Base-by-base conservation (phyloP, 257 asterid genomes). In the Scutellaria baicalensis region DNA sequence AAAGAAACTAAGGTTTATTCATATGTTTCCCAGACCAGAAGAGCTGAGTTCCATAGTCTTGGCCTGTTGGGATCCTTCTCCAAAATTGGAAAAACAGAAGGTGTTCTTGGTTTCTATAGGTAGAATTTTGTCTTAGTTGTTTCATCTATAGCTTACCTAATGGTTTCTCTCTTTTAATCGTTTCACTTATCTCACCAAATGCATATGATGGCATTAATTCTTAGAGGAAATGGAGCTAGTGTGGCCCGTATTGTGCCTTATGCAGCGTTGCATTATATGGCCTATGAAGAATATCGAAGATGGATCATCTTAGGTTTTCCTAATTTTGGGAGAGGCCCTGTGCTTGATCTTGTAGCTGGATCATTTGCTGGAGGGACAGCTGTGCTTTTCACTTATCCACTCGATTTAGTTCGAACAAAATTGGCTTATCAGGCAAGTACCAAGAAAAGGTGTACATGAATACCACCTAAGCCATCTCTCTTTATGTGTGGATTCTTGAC, bases 301-400 rank as follows among this genome's bases (percentile, higher is more conserved):
- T 88, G 88, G 98, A 90, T 93, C 70, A 88, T 88, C 59, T 72
- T 78, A 60, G 89, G 86, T 12, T 78, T 84, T 72, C 97, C 97
- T 8, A 81, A 76, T 5, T 36, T 78, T 20, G 82, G 87, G 17
- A 87, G 84, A 79, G 98, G 98, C 71, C 97, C 98, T 0, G 89
- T 85, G 42, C 96, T 93, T 75, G 98, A 93, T 82, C 96, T 93
- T 17, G 43, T 85, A 2, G 92, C 98, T 35, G 98, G 98, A 79
- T 90, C 98, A 13, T 85, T 88, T 79, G 97, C 98, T 20, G 98
- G 98, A 48, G 98, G 97, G 63, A 93, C 97, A 16, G 98, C 98
- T 27, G 98, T 93, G 45, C 87, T 91, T 35, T 91, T 83, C 68
- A 93, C 98, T 66, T 93, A 93, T 60, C 98, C 98, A 6, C 97